Evolutionary conservation across 345 rosid species (phyloP).

Genomic region (Pelargonium nanum): DNA sequence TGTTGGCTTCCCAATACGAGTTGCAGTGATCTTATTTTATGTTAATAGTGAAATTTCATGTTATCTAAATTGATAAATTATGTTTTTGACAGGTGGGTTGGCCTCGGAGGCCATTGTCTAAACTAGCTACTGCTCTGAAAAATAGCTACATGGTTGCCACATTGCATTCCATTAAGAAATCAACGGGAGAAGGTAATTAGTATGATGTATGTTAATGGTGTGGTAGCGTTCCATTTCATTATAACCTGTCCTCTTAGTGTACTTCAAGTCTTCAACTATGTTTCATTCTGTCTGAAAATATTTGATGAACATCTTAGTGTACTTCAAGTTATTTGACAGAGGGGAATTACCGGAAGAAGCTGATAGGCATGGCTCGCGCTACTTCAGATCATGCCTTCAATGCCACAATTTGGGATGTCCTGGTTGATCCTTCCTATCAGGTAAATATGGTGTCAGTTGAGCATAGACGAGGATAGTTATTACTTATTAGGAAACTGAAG

Average conservation of each 20-base stretch:
- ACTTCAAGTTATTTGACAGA: conserved; percentile 94
- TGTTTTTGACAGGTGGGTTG: conserved; percentile 61
- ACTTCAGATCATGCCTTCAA: conserved; percentile 97
- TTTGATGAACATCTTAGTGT: conserved; percentile 81
- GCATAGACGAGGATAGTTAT: background rate
- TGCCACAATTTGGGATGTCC: conserved; percentile 99
- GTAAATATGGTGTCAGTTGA: conserved; percentile 21
- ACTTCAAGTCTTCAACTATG: conserved; percentile 3
- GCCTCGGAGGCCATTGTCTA: conserved; percentile 84
- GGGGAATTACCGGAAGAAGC: conserved; percentile 50
- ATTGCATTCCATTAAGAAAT: conserved; percentile 55
- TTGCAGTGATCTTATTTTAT: background rate
- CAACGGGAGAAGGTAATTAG: conserved; percentile 54
- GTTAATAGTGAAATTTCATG: background rate
- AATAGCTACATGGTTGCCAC: conserved; percentile 95
- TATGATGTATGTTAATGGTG: background rate
- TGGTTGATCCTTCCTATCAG: conserved; percentile 95
- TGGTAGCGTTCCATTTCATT: conserved; percentile 1
- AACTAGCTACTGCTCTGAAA: conserved; percentile 79
- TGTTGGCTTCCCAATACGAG: too few relatives aligned
- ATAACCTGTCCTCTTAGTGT: conserved; percentile 2
- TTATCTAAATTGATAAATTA: background rate
- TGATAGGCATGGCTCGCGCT: conserved; percentile 98
- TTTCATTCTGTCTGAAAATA: conserved; percentile 26
- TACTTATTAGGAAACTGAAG: background rate